Conservation (phyloP, 805 yeast species). For the Saccharomycopsis fodiens region DNA sequence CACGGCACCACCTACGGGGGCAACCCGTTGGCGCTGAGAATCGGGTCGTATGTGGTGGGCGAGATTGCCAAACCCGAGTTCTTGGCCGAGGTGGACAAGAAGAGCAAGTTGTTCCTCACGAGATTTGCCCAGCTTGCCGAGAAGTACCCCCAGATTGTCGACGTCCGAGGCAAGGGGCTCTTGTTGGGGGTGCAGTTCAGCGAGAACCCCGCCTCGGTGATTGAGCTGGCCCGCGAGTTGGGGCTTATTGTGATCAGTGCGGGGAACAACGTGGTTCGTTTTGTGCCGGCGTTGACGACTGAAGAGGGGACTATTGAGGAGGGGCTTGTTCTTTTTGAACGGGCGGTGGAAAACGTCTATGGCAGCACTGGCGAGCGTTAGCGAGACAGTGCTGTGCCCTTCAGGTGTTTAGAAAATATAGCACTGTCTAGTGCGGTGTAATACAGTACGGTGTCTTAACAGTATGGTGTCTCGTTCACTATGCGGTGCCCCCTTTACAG, state of each 20-base stretch:
- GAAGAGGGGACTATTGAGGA: constrained; percentile 57
- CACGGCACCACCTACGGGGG: constrained; percentile 99
- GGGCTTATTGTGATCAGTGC: constrained; percentile 87
- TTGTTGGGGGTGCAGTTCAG: constrained; percentile 76
- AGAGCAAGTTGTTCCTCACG: constrained; percentile 48
- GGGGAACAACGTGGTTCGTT: constrained; percentile 82
- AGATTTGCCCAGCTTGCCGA: constrained; percentile 33
- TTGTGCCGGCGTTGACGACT: constrained; percentile 89
- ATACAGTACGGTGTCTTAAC: too few species aligned
- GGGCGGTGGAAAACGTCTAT: constrained; percentile 34
- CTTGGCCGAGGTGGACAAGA: constrained; percentile 48
- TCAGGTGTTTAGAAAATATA: too few species aligned
- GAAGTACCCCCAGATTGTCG: constrained; percentile 47
- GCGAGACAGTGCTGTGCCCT: too few species aligned
- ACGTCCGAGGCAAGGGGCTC: constrained; percentile 83
- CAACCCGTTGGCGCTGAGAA: constrained; percentile 82
- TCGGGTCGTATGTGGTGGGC: constrained; percentile 70
- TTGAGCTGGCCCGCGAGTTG: constrained; percentile 61
- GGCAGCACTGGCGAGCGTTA: too few species aligned
- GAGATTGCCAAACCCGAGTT: constrained; percentile 56
- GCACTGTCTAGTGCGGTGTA: too few species aligned
- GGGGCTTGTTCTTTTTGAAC: constrained; percentile 65
- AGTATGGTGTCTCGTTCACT: too few species aligned
- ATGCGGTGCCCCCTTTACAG: background rate
- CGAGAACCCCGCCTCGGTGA: constrained; percentile 54